phyloP scores from a whole-genome alignment of 2,329 filamentous ascomycete species.

The Aureobasidium sp. region DNA sequence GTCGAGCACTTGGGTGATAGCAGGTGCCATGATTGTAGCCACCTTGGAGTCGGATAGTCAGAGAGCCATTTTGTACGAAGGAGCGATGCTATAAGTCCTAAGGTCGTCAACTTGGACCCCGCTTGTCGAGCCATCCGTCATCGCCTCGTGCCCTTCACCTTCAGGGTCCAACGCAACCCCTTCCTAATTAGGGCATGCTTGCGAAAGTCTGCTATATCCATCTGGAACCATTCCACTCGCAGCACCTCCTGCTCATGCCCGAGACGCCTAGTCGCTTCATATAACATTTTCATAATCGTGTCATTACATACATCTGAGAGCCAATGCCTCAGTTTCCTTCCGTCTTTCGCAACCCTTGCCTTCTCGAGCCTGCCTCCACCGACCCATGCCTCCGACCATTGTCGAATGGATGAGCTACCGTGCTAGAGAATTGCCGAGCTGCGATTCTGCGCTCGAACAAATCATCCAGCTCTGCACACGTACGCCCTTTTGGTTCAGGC shows the following conservation, averaged over 20 bases:
- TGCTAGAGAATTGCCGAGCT: constrained; percentile 35
- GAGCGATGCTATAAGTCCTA: neutral
- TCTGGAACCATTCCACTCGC: neutral
- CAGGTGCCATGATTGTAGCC: neutral
- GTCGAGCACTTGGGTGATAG: neutral
- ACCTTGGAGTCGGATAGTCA: neutral
- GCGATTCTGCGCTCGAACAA: constrained; percentile 44
- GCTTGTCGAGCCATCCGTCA: constrained; percentile 4
- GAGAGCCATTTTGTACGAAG: neutral
- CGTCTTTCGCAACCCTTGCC: neutral
- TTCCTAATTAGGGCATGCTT: constrained; percentile 2
- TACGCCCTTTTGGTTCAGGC: constrained; percentile 49
- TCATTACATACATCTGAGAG: neutral
- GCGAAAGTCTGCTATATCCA: neutral
- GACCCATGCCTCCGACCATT: constrained; percentile 1
- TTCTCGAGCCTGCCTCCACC: neutral
- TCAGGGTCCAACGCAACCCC: neutral
- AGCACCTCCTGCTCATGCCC: neutral
- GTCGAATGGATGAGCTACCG: constrained; percentile 20
- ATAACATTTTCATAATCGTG: constrained; percentile 1
- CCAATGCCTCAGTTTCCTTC: neutral
- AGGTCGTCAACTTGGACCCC: neutral
- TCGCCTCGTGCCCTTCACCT: constrained; percentile 1
- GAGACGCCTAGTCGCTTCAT: neutral
- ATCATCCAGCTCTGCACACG: constrained; percentile 50